phyloP scores from a whole-genome alignment of 257 asterid genomes.

The Solanum megistacrolobum region DNA sequence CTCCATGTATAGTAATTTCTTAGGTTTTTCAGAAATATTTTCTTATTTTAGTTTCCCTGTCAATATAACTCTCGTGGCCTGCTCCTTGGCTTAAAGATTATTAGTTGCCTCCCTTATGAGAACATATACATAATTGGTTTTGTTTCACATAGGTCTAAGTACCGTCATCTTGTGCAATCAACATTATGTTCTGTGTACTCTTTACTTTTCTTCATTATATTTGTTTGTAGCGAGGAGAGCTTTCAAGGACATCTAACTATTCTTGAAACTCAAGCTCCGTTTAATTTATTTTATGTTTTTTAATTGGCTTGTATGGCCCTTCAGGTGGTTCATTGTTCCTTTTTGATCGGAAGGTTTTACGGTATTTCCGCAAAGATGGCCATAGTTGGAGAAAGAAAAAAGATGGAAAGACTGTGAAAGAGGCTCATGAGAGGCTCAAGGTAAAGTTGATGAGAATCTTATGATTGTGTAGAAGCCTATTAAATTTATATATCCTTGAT shows the following conservation, averaged over 20 bases:
- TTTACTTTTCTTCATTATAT: background rate
- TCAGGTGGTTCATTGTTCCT: conserved; percentile 91
- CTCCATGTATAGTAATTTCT: background rate
- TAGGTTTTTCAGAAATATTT: background rate
- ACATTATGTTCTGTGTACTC: background rate
- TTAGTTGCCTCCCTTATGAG: background rate
- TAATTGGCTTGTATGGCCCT: conserved; percentile 4
- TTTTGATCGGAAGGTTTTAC: conserved; percentile 82
- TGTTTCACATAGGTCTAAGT: background rate
- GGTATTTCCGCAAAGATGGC: conserved; percentile 89
- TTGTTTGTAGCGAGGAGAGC: background rate
- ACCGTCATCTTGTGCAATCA: background rate
- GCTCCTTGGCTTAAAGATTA: background rate
- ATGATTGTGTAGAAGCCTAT: background rate
- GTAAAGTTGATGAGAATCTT: conserved; percentile 19
- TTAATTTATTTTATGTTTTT: background rate
- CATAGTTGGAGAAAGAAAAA: conserved; percentile 94
- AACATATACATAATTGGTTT: background rate
- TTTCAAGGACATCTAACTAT: background rate
- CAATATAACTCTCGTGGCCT: background rate
- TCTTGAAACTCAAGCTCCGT: background rate
- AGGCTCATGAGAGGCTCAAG: conserved; percentile 97
- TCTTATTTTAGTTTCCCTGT: background rate
- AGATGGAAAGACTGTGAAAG: conserved; percentile 92
- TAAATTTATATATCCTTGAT: background rate